A percentile compares a stretch with the other conserved stretches of the same genome.
Evolutionary conservation across 2,329 filamentous ascomycete genomes (phyloP).

Genomic region (Simplicillium aogashimaense): DNA sequence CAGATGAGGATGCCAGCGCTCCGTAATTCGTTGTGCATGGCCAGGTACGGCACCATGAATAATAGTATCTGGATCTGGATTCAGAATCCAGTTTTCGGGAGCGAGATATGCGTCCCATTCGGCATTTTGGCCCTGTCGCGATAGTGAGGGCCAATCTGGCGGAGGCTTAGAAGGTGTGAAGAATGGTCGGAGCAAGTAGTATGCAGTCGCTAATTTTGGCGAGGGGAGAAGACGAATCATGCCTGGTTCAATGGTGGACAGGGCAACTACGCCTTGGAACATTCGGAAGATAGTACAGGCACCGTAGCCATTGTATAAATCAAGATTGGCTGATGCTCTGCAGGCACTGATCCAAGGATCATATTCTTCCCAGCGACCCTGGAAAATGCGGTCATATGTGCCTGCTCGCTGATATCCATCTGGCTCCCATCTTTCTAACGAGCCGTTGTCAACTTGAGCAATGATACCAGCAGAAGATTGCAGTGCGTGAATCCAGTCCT

Average conservation of each 20-base stretch:
- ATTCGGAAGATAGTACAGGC: constrained; percentile 49
- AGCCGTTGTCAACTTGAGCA: constrained; percentile 62
- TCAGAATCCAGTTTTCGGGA: constrained; percentile 32
- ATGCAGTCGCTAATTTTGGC: constrained; percentile 64
- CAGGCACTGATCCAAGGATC: constrained; percentile 46
- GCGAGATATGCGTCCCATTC: constrained; percentile 43
- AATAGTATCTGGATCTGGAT: constrained; percentile 40
- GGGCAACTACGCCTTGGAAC: constrained; percentile 46
- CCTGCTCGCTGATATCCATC: constrained; percentile 54
- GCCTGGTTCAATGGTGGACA: constrained; percentile 48
- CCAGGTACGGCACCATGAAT: constrained; percentile 49
- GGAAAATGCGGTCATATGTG: constrained; percentile 43
- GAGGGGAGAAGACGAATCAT: constrained; percentile 68
- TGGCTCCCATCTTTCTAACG: constrained; percentile 61
- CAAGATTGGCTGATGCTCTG: constrained; percentile 41
- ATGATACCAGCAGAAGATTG: constrained; percentile 40
- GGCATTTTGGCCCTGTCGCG: constrained; percentile 20
- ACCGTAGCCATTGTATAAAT: constrained; percentile 48
- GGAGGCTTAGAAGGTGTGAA: constrained; percentile 35
- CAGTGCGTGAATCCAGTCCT: constrained; percentile 27
- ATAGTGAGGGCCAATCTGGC: constrained; percentile 18
- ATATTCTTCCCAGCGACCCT: constrained; percentile 44
- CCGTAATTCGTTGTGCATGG: constrained; percentile 47
- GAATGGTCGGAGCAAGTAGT: constrained; percentile 57
- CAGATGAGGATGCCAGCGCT: constrained; percentile 47